Evolutionary conservation across 257 asterid genomes (phyloP), one percentile per base, ranked within the genome.

Genomic region (Scutellaria minor): DNA sequence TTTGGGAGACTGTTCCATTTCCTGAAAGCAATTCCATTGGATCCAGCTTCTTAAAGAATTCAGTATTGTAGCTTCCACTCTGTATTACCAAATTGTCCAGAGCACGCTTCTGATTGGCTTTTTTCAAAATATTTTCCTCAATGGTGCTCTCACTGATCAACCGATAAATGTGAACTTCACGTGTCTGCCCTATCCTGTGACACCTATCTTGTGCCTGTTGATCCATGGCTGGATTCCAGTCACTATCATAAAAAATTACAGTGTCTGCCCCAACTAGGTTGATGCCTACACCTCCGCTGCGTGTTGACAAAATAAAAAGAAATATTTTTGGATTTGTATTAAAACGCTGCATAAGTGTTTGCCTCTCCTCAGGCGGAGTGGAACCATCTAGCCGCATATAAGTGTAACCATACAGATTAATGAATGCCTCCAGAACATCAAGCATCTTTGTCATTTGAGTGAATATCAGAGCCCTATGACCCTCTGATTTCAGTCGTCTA

Each of bases 201-300:
- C 99, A 95, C 70, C 99, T 87, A 83, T 95, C 99, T 85, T 95
- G 99, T 64, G 99, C 99, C 75, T 95, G 99, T 75, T 92, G 98
- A 87, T 95, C 99, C 99, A 95, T 95, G 64, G 99, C 99, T 57
- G 99, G 99, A 84, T 95, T 95, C 99, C 99, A 95, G 88, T 95
- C 99, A 72, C 99, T 95, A 62, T 95, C 99, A 71, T 95, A 95
- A 81, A 92, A 95, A 74, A 95, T 95, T 12, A 92, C 99, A 27
- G 98, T 95, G 81, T 92, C 99, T 45, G 99, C 99, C 66, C 99
- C 99, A 55, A 95, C 97, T 74, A 95, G 87, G 78, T 95, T 95
- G 81, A 95, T 90, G 80, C 99, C 99, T 71, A 95, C 99, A 76
- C 98, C 99, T 68, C 99, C 99, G 78, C 98, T 95, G 35, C 99